phyloP scores from a whole-genome alignment of 1,284 basidiomycete genomes.

The Cryptococcus jaspeensis region DNA sequence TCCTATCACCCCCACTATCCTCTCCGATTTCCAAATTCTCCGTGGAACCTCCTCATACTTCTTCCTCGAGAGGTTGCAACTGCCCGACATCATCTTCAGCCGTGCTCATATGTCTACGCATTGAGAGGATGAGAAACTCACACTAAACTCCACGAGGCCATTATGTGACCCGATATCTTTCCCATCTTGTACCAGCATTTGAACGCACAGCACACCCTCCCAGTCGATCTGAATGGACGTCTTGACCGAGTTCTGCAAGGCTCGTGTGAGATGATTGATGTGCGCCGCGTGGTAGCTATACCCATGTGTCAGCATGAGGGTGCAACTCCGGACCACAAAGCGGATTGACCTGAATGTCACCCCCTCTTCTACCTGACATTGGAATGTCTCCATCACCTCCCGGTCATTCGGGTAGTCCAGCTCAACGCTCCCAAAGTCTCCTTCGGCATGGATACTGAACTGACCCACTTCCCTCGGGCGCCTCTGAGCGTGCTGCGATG shows the following conservation, averaged over 20 bases:
- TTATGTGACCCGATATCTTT: slow-evolving; percentile 49
- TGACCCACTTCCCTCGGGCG: slow-evolving; percentile 54
- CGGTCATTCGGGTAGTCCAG: slow-evolving; percentile 91
- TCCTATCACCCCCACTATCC: too few species aligned
- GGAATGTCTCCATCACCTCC: slow-evolving; percentile 83
- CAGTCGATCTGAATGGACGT: slow-evolving; percentile 80
- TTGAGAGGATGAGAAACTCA: too few species aligned
- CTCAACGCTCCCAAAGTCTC: slow-evolving; percentile 80
- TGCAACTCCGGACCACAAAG: background rate
- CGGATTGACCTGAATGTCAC: slow-evolving; percentile 69
- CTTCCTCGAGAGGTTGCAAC: slow-evolving; percentile 46
- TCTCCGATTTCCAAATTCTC: background rate
- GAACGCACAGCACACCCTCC: slow-evolving; percentile 74
- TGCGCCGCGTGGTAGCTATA: slow-evolving; percentile 74
- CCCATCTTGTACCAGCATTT: slow-evolving; percentile 72
- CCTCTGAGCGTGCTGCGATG: too few species aligned
- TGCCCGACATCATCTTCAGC: slow-evolving; percentile 13
- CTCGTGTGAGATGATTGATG: slow-evolving; percentile 66
- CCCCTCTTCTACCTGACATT: slow-evolving; percentile 59
- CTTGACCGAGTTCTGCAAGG: slow-evolving; percentile 75
- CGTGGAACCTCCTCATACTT: slow-evolving; percentile 14
- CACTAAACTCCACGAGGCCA: slow-evolving; percentile 80
- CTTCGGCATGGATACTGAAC: slow-evolving; percentile 72
- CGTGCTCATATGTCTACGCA: too few species aligned
- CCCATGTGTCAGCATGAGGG: background rate